Conservation (phyloP, 2,329 filamentous ascomycete genomes). For the Aquanectria penicillioides region DNA sequence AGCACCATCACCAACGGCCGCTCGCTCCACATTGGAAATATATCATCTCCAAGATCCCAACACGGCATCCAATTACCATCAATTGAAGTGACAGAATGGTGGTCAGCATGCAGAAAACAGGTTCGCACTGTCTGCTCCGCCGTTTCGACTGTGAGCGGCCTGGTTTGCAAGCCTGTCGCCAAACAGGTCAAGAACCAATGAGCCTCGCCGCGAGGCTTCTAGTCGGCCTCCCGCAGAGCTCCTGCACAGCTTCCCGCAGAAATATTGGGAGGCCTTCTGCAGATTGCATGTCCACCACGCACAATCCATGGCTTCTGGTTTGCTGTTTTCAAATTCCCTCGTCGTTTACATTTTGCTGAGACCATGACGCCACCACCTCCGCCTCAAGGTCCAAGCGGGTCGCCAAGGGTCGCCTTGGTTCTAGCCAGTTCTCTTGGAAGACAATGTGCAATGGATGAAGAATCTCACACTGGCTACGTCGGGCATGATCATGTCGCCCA, state of each 20-base stretch:
- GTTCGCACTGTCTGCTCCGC: background rate
- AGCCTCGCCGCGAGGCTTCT: background rate
- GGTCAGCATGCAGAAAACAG: background rate
- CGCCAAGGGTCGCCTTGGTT: background rate
- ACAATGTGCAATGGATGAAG: background rate
- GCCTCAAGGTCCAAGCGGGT: background rate
- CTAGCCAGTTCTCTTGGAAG: background rate
- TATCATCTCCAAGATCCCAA: background rate
- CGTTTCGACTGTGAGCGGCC: background rate
- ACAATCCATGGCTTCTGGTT: background rate
- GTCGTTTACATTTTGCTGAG: too few species aligned
- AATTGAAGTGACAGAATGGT: background rate
- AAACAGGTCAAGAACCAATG: background rate
- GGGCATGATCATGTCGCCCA: too few species aligned
- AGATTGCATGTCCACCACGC: background rate
- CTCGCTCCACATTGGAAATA: background rate
- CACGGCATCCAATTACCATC: background rate
- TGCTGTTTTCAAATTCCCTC: background rate
- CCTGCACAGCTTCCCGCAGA: constrained; percentile 4
- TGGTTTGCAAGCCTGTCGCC: too few species aligned
- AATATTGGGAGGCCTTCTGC: constrained; percentile 6
- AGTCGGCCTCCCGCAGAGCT: constrained; percentile 13
- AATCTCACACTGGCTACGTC: background rate
- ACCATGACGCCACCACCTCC: background rate
- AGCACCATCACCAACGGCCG: background rate